phyloP scores from a whole-genome alignment of 163 green algal species.

The Chloroidium sp. region DNA sequence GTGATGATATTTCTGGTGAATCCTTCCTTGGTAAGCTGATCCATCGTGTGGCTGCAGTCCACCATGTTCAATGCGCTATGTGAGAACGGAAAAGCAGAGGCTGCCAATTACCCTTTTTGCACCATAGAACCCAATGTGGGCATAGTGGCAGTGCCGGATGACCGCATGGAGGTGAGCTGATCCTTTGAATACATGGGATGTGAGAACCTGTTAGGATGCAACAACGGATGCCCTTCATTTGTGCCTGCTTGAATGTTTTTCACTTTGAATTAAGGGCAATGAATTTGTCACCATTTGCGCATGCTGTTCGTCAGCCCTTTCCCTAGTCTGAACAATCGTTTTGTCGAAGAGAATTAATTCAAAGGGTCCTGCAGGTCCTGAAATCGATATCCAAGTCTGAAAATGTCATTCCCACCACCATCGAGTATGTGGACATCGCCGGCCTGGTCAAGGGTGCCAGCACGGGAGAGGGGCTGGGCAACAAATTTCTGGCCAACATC shows the following conservation, averaged over 20 bases:
- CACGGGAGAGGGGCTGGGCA: constrained; percentile 82
- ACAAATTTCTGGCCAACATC: constrained; percentile 89
- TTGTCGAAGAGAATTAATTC: too few relatives aligned
- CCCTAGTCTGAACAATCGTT: too few relatives aligned
- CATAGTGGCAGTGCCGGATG: constrained; percentile 88
- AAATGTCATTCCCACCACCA: constrained; percentile 68
- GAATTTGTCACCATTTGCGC: too few relatives aligned
- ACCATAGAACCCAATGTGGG: constrained; percentile 95
- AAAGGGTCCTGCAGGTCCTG: constrained; percentile 80
- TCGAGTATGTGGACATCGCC: constrained; percentile 94
- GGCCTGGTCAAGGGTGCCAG: constrained; percentile 79
- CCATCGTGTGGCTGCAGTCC: constrained; percentile 35
- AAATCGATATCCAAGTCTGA: constrained; percentile 65
- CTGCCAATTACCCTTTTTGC: constrained; percentile 94
- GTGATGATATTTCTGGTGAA: background rate
- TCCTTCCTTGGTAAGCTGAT: too few relatives aligned
- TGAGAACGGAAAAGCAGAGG: constrained; percentile 71
- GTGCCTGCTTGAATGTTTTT: too few relatives aligned
- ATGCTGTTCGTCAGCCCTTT: too few relatives aligned
- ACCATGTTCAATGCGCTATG: constrained; percentile 90
- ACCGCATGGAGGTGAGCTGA: constrained; percentile 58
- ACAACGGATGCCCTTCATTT: too few relatives aligned
- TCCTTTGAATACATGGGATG: constrained; percentile 4
- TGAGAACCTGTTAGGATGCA: background rate
- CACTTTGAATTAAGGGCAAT: too few relatives aligned